These are phyloP conservation scores for Discostella stelligeroides DNA, from an alignment of 108 stramenopile genomes.

Conservation along the genomic window DNA sequence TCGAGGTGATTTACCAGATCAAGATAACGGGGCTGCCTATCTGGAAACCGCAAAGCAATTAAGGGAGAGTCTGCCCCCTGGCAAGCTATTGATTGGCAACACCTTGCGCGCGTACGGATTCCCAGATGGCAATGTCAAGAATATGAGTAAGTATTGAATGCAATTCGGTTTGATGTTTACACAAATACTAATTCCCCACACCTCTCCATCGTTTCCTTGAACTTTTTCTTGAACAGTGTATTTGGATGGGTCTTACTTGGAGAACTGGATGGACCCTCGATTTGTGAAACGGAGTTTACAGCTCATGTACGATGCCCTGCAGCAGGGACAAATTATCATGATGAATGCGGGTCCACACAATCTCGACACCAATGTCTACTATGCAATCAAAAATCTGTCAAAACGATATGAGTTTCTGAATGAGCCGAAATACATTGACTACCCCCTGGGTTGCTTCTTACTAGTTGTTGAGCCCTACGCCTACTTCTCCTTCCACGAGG, in stretches of 20 bases:
- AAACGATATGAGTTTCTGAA: slow-evolving; percentile 30
- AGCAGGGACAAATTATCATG: slow-evolving; percentile 26
- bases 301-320: slow-evolving; percentile 28
- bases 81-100: slow-evolving; percentile 43
- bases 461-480: slow-evolving; percentile 33
- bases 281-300: slow-evolving; percentile 21
- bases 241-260: slow-evolving; percentile 46
- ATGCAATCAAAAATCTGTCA: slow-evolving; percentile 12
- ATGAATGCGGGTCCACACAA: slow-evolving; percentile 20
- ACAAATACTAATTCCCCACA: background rate
- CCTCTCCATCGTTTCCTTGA: no score
- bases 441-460: slow-evolving; percentile 33
- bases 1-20: background rate
- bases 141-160: no score
- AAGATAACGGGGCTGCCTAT: slow-evolving; percentile 28
- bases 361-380: slow-evolving; percentile 3
- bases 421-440: slow-evolving; percentile 19
- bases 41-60: slow-evolving; percentile 34
- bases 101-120: slow-evolving; percentile 20
- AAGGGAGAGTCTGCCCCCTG: slow-evolving; percentile 29
- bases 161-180: no score
- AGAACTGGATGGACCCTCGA: slow-evolving; percentile 24
- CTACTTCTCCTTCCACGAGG: slow-evolving; percentile 38
- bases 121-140: background rate
- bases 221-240: slow-evolving; percentile 18